These are phyloP conservation scores for Auricularia cornea DNA, from an alignment of 768 basidiomycete species.

Conservation along the genomic window DNA sequence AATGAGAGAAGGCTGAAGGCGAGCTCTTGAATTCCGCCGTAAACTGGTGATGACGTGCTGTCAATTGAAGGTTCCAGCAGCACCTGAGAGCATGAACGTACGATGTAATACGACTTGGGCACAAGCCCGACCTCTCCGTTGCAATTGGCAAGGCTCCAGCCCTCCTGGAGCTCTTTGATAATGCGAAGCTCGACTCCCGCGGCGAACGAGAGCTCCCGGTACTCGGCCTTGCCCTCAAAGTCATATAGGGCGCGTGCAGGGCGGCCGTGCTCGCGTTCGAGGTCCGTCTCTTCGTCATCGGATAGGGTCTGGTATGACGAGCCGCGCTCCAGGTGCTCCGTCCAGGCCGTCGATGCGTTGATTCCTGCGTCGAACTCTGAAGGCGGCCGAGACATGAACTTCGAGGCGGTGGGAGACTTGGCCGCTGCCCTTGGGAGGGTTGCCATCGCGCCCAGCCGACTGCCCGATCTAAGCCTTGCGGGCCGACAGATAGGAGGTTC, in stretches of 20 bases:
- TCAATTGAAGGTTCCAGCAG: no score
- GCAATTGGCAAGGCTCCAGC: conserved; percentile 64
- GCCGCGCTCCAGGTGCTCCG: conserved; percentile 43
- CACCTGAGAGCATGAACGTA: conserved; percentile 24
- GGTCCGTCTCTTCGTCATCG: conserved; percentile 34
- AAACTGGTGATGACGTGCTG: conserved; percentile 35
- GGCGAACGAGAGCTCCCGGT: conserved; percentile 56
- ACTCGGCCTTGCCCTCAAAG: conserved; percentile 70
- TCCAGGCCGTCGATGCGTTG: conserved; percentile 73
- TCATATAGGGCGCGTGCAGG: conserved; percentile 63
- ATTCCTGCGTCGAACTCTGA: conserved; percentile 65
- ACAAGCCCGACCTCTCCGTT: conserved; percentile 59
- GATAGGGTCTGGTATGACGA: conserved; percentile 11
- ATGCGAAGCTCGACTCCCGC: conserved; percentile 66
- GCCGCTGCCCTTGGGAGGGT: not conserved
- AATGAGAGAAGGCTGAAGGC: conserved; percentile 24
- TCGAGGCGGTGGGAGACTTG: not conserved
- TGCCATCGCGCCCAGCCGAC: not conserved
- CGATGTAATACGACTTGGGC: conserved; percentile 66
- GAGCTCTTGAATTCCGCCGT: conserved; percentile 47
- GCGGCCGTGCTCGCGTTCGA: conserved; percentile 29
- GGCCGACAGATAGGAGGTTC: not conserved
- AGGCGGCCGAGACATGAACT: not conserved
- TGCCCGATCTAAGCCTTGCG: not conserved
- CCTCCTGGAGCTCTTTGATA: conserved; percentile 65